Base-by-base conservation (phyloP, 768 basidiomycete species). In the Tylopilus vinaceipallidus region DNA sequence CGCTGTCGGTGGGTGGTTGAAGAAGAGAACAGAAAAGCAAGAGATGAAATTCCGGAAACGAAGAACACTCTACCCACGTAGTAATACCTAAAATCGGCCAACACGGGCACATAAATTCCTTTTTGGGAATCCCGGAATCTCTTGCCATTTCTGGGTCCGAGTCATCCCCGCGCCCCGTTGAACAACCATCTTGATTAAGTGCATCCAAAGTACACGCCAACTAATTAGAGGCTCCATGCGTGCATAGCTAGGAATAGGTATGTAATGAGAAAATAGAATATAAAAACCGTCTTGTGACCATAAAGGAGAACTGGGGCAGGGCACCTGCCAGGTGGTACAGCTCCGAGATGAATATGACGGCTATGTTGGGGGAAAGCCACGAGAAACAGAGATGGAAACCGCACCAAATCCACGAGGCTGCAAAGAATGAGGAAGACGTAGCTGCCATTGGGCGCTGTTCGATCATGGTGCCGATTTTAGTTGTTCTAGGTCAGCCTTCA, bases 401-500 rank as follows among this genome's bases (percentile, higher is more conserved):
- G 53, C 64, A 66, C 63, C 65, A 58, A 58, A 60, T 57, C 67
- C 73, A 71, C 52, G 71, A 70, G 71, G 72, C 65, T 53, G 46
- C 17, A 35, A 52, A 35, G 39, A 44, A 42, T 13, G 55, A 45
- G 47, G 33, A 45, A 43, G 16, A 45, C 12, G 29, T 26, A 29
- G 44, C 44, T 47, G 38, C 40, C 47, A 24, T 54, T 50, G 49
- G 37, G 50, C n/a, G n/a, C n/a, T n/a, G n/a, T 57, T 58, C 51
- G 60, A 53, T 56, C 58, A 57, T 41, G 69, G 38, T 30, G 58
- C 59, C 44, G 65, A 54, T 58, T 74, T 73, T 54, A 75, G 56
- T 60, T 75, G 73, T 42, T 78, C 82, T 53, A 86, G 55, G 55
- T 89, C 86, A 66, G 80, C 84, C 56, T 83, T 82, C 66, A 88